Evolutionary conservation across 495 filamentous ascomycete species (phyloP), one percentile per base, ranked within the genome.

Genomic region (Neurospora intermedia): DNA sequence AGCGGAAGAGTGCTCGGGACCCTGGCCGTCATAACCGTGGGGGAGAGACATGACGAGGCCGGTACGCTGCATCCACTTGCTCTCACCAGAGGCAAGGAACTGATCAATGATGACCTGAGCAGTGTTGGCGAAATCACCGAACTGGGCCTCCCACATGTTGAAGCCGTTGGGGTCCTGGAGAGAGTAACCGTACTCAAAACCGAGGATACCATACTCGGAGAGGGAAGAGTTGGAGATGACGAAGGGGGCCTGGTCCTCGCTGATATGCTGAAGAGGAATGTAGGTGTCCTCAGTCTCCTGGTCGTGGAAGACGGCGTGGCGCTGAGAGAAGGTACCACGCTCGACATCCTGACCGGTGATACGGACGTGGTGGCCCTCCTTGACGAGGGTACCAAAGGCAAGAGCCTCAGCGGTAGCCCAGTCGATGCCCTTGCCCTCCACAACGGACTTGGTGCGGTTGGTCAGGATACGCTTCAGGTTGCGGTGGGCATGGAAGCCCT

Each of bases 41-140:
- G 96, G 96, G 45, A 99, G 87, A 71, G 93, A 97, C 84, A 98
- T 89, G 73, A 98, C 93, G 48, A 99, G 88, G 76, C 96, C 96
- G 73, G 94, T 96, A 77, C 96, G 91, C 85, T 99, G 96, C 82
- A 97, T 89, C 96, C 96, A 99, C 87, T 99, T 99, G 71, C 91
- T 90, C 83, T 99, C 96, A 78, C 96, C 96, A 54, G 96, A 96
- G 48, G 96, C 96, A 77, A 99, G 90, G 84, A 99, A 99, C 84
- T 99, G 96, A 82, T 99, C 96, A 79, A 98, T 94, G 84, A 99
- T 96, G 82, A 94, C 97, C 83, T 99, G 96, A 62, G 94, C 93
- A 83, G 97, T 98, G 88, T 99, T 99, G 86, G 94, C 96, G 76
- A 99, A 99, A 83, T 99, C 96, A 85, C 96, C 96, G 81, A 99